phyloP scores from a whole-genome alignment of 2,329 filamentous ascomycete genomes.

The Eutypa lata region DNA sequence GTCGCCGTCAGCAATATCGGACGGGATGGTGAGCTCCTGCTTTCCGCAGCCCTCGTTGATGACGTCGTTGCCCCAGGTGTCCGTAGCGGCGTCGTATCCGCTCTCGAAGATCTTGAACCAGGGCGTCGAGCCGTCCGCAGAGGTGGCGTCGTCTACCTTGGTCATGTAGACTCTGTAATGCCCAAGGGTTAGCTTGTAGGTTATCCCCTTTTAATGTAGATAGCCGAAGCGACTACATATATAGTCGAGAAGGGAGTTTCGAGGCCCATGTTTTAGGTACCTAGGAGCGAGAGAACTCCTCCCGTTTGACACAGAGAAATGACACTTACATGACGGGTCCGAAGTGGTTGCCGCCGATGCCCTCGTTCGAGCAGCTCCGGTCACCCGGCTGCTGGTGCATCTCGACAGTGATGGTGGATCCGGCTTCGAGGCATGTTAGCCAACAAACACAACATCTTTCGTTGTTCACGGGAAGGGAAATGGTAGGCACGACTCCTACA shows the following conservation, averaged over 20 bases:
- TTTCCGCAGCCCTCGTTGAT: constrained; percentile 26
- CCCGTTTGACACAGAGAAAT: too few relatives aligned
- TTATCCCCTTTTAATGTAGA: too few relatives aligned
- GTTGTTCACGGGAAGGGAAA: too few relatives aligned
- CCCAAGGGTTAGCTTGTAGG: too few relatives aligned
- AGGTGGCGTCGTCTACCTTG: constrained; percentile 44
- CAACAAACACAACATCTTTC: constrained; percentile 2
- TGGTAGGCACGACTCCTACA: too few relatives aligned
- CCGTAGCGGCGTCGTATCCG: constrained; percentile 27
- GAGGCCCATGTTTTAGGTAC: too few relatives aligned
- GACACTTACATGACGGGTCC: constrained; percentile 48
- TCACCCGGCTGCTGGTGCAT: constrained; percentile 44
- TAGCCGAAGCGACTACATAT: too few relatives aligned
- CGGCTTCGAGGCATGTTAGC: constrained; percentile 18
- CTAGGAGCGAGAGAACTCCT: too few relatives aligned
- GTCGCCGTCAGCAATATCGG: constrained; percentile 35
- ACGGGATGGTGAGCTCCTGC: constrained; percentile 34
- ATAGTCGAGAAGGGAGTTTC: too few relatives aligned
- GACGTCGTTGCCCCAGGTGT: constrained; percentile 31
- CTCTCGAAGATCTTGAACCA: constrained; percentile 53
- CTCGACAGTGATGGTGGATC: constrained; percentile 39
- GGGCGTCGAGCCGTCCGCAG: constrained; percentile 37
- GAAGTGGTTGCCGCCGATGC: constrained; percentile 51
- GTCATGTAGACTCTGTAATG: constrained; percentile 47
- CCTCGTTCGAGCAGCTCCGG: constrained; percentile 42